phyloP scores from a whole-genome alignment of 2,329 filamentous ascomycete species.

The Scedosporium minutisporum region DNA sequence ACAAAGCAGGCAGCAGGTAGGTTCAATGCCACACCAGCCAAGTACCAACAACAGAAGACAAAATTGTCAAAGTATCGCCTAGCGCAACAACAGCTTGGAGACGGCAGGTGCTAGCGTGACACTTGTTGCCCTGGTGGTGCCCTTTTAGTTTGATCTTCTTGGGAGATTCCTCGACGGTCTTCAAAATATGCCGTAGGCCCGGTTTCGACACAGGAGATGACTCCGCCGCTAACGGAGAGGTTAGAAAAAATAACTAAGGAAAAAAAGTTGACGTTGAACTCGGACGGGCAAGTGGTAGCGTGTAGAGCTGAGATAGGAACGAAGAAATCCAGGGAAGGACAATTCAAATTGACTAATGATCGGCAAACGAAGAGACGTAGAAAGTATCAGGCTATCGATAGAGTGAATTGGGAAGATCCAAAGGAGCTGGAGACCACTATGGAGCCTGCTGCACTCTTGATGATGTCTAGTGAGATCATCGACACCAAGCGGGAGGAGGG shows the following conservation, averaged over 20 bases:
- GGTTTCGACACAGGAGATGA: neutral
- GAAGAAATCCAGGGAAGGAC: neutral
- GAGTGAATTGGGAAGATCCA: neutral
- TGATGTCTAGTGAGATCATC: neutral
- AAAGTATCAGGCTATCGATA: neutral
- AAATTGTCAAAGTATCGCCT: neutral
- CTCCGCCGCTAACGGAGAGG: neutral
- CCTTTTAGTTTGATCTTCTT: neutral
- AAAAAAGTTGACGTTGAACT: neutral
- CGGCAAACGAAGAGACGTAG: neutral
- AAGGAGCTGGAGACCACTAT: neutral
- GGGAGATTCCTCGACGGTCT: neutral
- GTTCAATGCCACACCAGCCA: neutral
- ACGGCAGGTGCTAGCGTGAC: conserved; percentile 2
- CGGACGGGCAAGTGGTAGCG: neutral
- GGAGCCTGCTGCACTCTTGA: neutral
- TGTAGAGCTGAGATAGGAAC: neutral
- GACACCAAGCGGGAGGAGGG: neutral
- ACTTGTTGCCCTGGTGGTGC: neutral
- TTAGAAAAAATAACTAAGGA: neutral
- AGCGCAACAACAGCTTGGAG: neutral
- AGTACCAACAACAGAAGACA: neutral
- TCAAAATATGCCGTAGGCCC: neutral
- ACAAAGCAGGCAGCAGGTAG: neutral
- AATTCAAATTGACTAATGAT: neutral